Evolutionary conservation across 345 rosid genomes (phyloP).

Genomic region (Salix suchowensis): DNA sequence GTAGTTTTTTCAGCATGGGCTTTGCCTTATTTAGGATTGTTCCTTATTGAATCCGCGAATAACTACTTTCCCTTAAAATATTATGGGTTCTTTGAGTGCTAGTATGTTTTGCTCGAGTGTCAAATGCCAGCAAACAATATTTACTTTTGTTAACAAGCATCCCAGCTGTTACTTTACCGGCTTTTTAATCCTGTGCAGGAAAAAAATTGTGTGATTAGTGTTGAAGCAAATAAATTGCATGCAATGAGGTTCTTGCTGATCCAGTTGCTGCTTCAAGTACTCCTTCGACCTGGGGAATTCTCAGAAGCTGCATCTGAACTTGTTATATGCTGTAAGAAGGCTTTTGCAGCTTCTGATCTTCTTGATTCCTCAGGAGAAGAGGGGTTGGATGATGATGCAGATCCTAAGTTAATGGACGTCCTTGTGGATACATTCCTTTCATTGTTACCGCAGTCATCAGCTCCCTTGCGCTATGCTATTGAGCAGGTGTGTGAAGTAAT

Average conservation of each 20-base stretch:
- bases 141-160: neutral
- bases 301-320: slow-evolving; percentile 74
- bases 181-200: slow-evolving; percentile 48
- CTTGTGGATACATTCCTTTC: slow-evolving; percentile 84
- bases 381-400: slow-evolving; percentile 49
- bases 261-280: slow-evolving; percentile 82
- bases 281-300: slow-evolving; percentile 83
- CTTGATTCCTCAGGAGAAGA: slow-evolving; percentile 56
- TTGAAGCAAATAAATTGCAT: slow-evolving; percentile 47
- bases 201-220: slow-evolving; percentile 44
- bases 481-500: slow-evolving; percentile 59
- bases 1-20: neutral
- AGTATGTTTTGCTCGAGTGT: neutral
- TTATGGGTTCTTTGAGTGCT: neutral
- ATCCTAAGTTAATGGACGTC: slow-evolving; percentile 80
- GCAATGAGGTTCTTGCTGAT: slow-evolving; percentile 72
- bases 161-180: neutral
- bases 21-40: neutral
- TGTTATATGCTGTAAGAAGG: slow-evolving; percentile 78
- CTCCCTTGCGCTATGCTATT: slow-evolving; percentile 77
- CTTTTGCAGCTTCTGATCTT: slow-evolving; percentile 51
- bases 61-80: neutral
- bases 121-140: neutral
- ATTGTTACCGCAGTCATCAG: slow-evolving; percentile 84
- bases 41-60: neutral